These are phyloP conservation scores for Marasmius fiardii DNA, from an alignment of 1,284 basidiomycete species.

Conservation along the genomic window DNA sequence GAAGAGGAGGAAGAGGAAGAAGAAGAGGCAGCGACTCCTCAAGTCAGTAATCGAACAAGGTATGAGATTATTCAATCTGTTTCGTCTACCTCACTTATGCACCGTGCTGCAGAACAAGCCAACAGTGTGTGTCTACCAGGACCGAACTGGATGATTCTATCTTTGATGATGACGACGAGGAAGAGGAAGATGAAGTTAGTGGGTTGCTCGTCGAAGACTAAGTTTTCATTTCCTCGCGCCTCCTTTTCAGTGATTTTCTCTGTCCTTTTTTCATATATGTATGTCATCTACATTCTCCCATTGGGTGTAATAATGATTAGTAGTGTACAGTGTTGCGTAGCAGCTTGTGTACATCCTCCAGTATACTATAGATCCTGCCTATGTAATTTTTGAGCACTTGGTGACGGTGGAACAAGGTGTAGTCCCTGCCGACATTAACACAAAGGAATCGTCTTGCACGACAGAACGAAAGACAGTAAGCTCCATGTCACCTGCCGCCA, in stretches of 20 bases:
- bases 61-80: constrained; percentile 1
- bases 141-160: constrained; percentile 26
- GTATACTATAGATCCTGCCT: no score
- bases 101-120: background rate
- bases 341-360: no score
- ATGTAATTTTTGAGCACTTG: no score
- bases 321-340: no score
- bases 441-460: no score
- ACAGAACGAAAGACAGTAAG: no score
- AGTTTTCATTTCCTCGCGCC: background rate
- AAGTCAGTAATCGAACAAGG: constrained; percentile 11
- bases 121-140: background rate
- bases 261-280: background rate
- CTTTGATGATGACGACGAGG: constrained; percentile 30
- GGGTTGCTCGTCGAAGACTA: constrained; percentile 29
- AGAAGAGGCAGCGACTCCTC: constrained; percentile 17
- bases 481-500: no score
- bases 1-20: constrained; percentile 22
- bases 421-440: no score
- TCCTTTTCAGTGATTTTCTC: background rate
- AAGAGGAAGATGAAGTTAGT: constrained; percentile 38
- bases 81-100: background rate
- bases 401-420: no score
- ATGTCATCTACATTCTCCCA: background rate
- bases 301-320: background rate